phyloP scores from a whole-genome alignment of 176 grass and related monocot genomes.

The Phoenix roebelenii region DNA sequence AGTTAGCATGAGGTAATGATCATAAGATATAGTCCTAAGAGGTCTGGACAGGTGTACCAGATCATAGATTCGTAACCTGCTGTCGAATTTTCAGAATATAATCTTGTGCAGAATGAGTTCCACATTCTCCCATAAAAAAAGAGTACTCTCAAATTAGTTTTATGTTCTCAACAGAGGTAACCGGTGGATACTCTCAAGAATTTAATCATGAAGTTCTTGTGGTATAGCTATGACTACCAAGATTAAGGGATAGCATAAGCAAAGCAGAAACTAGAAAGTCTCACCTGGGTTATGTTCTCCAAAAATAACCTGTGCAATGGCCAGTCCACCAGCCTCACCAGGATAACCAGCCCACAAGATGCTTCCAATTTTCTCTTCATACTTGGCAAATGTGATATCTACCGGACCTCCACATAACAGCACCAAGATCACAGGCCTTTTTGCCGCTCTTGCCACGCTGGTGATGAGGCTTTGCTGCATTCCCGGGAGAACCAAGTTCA shows the following conservation, averaged over 20 bases:
- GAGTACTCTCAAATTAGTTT: no score
- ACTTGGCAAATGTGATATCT: constrained; percentile 57
- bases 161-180: no score
- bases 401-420: constrained; percentile 69
- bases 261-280: background rate
- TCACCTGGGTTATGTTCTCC: constrained; percentile 63
- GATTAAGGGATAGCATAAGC: background rate
- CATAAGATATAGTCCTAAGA: no score
- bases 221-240: background rate
- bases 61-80: no score
- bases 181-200: no score
- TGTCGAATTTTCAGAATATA: no score
- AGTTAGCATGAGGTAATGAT: no score
- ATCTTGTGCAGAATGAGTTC: no score
- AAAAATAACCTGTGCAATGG: constrained; percentile 60
- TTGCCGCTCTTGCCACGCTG: constrained; percentile 35
- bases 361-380: constrained; percentile 31
- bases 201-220: background rate
- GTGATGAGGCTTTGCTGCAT: constrained; percentile 59
- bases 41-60: no score
- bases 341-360: constrained; percentile 83
- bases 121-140: no score
- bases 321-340: constrained; percentile 50
- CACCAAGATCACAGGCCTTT: constrained; percentile 50
- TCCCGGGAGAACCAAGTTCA: constrained; percentile 46